These are phyloP conservation scores for Ustilago loliicola DNA, from an alignment of 1,284 basidiomycete species.

Conservation along the genomic window DNA sequence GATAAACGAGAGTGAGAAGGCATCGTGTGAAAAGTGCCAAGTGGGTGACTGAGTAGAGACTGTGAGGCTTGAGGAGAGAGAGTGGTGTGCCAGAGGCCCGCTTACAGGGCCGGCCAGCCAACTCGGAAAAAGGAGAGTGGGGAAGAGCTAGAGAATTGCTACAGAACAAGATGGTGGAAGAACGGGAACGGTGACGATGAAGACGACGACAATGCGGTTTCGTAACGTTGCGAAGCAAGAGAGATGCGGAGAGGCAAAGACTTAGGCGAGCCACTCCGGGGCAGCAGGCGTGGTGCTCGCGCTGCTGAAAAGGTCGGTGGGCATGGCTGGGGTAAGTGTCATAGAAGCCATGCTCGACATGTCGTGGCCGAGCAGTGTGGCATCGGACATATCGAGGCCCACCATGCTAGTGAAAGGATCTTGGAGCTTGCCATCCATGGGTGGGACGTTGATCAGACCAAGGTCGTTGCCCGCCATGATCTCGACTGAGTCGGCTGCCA, in stretches of 20 bases:
- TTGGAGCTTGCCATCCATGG: constrained; percentile 45
- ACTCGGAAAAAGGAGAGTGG: constrained; percentile 20
- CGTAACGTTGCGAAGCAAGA: constrained; percentile 16
- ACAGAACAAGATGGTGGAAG: neutral
- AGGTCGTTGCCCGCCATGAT: constrained; percentile 52
- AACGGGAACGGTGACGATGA: constrained; percentile 14
- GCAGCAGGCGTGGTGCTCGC: constrained; percentile 33
- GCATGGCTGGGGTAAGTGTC: constrained; percentile 47
- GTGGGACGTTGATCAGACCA: constrained; percentile 45
- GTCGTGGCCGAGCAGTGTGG: constrained; percentile 33
- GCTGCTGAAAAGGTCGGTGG: constrained; percentile 39
- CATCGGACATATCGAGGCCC: constrained; percentile 37
- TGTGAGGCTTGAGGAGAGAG: constrained; percentile 13
- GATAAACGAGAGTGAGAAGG: constrained; percentile 29
- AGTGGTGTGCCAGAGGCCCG: constrained; percentile 40
- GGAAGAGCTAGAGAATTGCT: constrained; percentile 14
- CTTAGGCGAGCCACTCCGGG: constrained; percentile 37
- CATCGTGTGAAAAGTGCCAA: neutral
- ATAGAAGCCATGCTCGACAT: constrained; percentile 36
- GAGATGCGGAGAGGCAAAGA: constrained; percentile 2
- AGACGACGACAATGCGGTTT: constrained; percentile 24
- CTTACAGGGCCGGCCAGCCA: constrained; percentile 29
- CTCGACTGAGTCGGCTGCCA: constrained; percentile 30
- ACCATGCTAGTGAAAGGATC: constrained; percentile 38
- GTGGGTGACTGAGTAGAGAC: constrained; percentile 26